Evolutionary conservation across 768 basidiomycete genomes (phyloP), one percentile per base, ranked within the genome.

Genomic region (Termitomyces titanicus): DNA sequence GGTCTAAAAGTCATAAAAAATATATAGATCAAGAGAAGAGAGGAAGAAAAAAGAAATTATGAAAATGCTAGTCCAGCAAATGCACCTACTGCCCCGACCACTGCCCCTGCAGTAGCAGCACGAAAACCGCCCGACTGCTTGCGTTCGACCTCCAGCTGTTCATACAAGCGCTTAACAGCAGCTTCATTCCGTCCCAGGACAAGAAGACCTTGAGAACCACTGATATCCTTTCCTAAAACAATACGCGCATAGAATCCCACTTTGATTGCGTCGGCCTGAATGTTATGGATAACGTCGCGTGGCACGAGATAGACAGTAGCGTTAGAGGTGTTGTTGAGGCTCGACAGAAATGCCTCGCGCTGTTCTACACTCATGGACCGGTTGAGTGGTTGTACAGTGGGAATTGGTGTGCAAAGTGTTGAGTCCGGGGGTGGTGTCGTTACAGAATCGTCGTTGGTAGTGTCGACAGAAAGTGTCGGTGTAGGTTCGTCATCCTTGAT

Each of bases 21-120:
- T 18, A 29, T 17, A 2, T 34, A 44, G 50, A 15, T 38, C 7
- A 24, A 37, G 12, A 33, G n/a, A n/a, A n/a, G n/a, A n/a, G n/a
- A n/a, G n/a, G n/a, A n/a, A n/a, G n/a, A n/a, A n/a, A n/a, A n/a
- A n/a, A n/a, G n/a, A n/a, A n/a, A n/a, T n/a, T 34, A 78, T 58
- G 81, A 61, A 67, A 78, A 74, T 31, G 84, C 84, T 50, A 85
- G 73, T 15, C 82, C 81, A 18, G 80, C 80, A 73, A 77, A 84
- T 47, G 82, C 75, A 39, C 82, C 82, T 7, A 83, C 80, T 38
- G 80, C 84, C 38, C 84, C 84, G 18, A 85, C 76, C 17, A 85
- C 72, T n/a, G 77, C 81, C 44, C 79, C 82, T 17, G 81, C 78
- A 56, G 83, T 83, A 47, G 74, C 79, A 43, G 75, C 76, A 45